phyloP scores from a whole-genome alignment of 2,329 filamentous ascomycete genomes.

The Lanzia echinophila region DNA sequence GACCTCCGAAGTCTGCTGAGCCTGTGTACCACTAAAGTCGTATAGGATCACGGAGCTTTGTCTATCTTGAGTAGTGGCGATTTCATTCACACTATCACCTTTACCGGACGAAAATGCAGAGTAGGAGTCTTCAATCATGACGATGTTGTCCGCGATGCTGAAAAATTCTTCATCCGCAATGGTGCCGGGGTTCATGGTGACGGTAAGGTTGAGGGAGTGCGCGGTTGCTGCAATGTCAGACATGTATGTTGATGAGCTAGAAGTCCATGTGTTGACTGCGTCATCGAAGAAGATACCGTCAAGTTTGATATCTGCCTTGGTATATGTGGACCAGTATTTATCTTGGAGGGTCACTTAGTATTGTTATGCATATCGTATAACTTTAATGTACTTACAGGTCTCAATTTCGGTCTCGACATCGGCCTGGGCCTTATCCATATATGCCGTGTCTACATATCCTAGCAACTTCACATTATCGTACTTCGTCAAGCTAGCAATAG shows the following conservation, averaged over 20 bases:
- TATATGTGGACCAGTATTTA: conserved; percentile 9
- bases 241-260: background rate
- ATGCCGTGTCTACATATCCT: conserved; percentile 6
- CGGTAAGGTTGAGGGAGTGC: background rate
- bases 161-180: background rate
- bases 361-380: no score
- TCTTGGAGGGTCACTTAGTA: background rate
- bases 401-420: background rate
- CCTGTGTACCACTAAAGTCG: background rate
- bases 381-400: background rate
- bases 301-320: background rate
- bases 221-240: background rate
- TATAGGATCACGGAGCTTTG: conserved; percentile 3
- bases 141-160: conserved; percentile 1
- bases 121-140: conserved; percentile 1
- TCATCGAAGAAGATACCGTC: conserved; percentile 7
- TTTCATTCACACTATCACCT: background rate
- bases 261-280: background rate
- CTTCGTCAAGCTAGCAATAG: background rate
- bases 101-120: background rate
- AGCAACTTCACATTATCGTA: conserved; percentile 3
- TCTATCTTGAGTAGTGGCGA: background rate
- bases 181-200: conserved; percentile 4
- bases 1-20: background rate
- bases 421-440: background rate